A percentile compares a stretch with the other conserved stretches of the same genome.
Evolutionary conservation across 345 rosid genomes (phyloP).

Genomic region (Rhodamnia rubescens): DNA sequence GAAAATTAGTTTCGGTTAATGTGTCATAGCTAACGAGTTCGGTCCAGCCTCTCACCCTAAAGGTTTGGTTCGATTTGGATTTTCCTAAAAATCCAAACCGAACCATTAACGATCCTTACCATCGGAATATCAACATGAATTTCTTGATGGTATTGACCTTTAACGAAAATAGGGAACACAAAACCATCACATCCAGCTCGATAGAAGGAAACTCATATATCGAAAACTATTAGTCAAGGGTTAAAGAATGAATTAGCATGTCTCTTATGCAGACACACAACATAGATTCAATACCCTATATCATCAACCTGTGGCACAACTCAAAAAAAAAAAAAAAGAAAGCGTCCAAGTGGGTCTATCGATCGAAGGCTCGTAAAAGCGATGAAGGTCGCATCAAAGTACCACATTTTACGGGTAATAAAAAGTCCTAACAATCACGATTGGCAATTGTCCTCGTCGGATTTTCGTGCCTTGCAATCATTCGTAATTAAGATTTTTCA

Average conservation of each 20-base stretch:
- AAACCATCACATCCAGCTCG: not conserved
- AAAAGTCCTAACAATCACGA: not conserved
- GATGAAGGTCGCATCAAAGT: fast-evolving
- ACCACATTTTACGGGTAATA: not conserved
- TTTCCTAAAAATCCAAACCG: no score
- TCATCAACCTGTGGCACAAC: not conserved
- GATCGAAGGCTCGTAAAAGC: not conserved
- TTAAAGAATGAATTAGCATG: not conserved
- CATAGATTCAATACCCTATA: not conserved
- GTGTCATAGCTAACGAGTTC: not conserved
- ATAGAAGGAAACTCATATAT: not conserved
- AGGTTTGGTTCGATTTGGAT: no score
- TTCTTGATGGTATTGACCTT: not conserved
- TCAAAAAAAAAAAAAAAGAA: not conserved
- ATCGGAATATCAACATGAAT: no score
- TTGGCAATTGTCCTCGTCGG: no score
- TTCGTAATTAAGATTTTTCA: not conserved
- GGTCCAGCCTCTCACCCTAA: no score
- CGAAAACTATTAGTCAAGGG: no score
- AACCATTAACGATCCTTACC: no score
- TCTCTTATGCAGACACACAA: not conserved
- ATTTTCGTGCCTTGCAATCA: not conserved
- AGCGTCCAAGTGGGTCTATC: fast-evolving
- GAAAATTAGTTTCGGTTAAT: not conserved
- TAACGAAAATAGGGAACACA: not conserved